These are phyloP conservation scores for Paracamarosporium sp. DNA, from an alignment of 2,329 filamentous ascomycete genomes.

Conservation along the genomic window DNA sequence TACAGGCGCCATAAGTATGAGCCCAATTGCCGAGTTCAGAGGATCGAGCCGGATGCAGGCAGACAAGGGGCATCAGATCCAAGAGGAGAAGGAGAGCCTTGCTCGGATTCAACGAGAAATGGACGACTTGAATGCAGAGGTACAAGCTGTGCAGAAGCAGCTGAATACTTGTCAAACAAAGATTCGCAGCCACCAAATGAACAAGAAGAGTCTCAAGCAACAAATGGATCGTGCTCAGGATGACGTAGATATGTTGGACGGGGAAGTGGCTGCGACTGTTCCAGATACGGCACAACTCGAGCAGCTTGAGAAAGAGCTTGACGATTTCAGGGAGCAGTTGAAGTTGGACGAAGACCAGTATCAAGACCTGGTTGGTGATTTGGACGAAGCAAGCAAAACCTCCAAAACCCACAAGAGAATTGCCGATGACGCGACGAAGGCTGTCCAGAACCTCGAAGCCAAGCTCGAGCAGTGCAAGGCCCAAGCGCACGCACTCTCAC, in stretches of 20 bases:
- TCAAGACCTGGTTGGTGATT: constrained; percentile 56
- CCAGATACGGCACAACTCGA: constrained; percentile 66
- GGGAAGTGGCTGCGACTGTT: constrained; percentile 64
- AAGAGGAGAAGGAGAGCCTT: constrained; percentile 56
- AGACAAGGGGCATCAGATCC: constrained; percentile 73
- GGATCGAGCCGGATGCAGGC: constrained; percentile 77
- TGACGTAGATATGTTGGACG: constrained; percentile 69
- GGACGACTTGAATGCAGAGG: constrained; percentile 26
- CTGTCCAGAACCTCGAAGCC: constrained; percentile 29
- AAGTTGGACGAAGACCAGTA: constrained; percentile 48
- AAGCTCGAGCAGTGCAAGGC: constrained; percentile 37
- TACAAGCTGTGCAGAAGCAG: constrained; percentile 48
- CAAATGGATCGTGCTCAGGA: constrained; percentile 67
- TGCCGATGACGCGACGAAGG: constrained; percentile 36
- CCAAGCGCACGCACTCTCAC: constrained; percentile 35
- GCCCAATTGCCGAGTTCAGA: constrained; percentile 60
- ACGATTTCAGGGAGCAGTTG: constrained; percentile 60
- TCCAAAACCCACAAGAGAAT: constrained; percentile 34
- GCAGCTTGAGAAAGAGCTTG: constrained; percentile 57
- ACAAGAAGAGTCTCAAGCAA: constrained; percentile 58
- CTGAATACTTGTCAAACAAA: constrained; percentile 56
- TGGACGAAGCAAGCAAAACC: constrained; percentile 51
- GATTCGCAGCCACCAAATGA: constrained; percentile 58
- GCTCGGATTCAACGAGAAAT: constrained; percentile 57
- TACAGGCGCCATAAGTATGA: constrained; percentile 57